These are phyloP conservation scores for Jamesozyma jinghongensis DNA, from an alignment of 805 yeast genomes.

Conservation along the genomic window DNA sequence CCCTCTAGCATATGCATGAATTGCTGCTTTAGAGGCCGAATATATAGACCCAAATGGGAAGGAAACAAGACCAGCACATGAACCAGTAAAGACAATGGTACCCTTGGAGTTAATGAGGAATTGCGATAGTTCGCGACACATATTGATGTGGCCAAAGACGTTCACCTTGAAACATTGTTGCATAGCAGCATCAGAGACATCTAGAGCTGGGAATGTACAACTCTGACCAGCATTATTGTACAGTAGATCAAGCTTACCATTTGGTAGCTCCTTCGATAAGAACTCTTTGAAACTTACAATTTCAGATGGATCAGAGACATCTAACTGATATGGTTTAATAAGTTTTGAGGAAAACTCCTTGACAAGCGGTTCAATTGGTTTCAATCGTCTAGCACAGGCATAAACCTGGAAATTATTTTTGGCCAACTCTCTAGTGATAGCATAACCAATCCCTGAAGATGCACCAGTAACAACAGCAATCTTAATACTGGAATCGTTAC, in stretches of 20 bases:
- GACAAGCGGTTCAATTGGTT: slow-evolving; percentile 44
- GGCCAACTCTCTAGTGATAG: slow-evolving; percentile 40
- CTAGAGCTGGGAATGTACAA: slow-evolving; percentile 62
- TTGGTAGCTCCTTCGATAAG: slow-evolving; percentile 35
- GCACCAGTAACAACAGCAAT: slow-evolving; percentile 52
- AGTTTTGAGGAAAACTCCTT: slow-evolving; percentile 27
- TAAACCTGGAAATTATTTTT: slow-evolving; percentile 49
- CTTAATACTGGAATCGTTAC: slow-evolving; percentile 15
- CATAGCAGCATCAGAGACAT: slow-evolving; percentile 47
- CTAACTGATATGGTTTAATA: slow-evolving; percentile 42
- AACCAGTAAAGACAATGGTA: slow-evolving; percentile 65
- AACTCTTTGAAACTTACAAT: slow-evolving; percentile 37
- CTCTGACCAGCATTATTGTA: slow-evolving; percentile 75
- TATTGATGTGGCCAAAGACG: slow-evolving; percentile 58
- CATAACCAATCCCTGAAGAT: slow-evolving; percentile 50
- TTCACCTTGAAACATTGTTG: slow-evolving; percentile 52
- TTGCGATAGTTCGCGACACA: slow-evolving; percentile 49
- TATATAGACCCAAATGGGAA: slow-evolving; percentile 66
- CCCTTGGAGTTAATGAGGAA: slow-evolving; percentile 58
- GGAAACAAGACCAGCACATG: slow-evolving; percentile 53
- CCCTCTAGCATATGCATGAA: slow-evolving; percentile 58
- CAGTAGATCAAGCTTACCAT: slow-evolving; percentile 47
- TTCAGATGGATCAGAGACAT: slow-evolving; percentile 46
- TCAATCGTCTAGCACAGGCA: slow-evolving; percentile 65
- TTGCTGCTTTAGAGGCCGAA: slow-evolving; percentile 64